Conservation (phyloP, 495 filamentous ascomycete genomes). For the Neurospora sublineolata region DNA sequence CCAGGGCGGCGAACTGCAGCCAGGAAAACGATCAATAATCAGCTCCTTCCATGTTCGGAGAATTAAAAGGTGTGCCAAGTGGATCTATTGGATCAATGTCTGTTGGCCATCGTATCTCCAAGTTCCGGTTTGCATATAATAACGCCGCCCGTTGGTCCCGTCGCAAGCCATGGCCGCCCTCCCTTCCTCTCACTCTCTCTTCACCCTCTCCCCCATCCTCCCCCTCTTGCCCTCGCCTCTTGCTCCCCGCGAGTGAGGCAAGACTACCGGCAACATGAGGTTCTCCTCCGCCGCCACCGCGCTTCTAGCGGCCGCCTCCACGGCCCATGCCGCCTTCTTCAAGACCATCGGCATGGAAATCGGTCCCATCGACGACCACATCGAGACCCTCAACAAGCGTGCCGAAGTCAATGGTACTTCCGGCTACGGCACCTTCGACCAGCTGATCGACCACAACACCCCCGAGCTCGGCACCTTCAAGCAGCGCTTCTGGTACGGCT, state of each 20-base stretch:
- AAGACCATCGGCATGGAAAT: slow-evolving; percentile 13
- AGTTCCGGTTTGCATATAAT: neutral
- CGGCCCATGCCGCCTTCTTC: slow-evolving; percentile 5
- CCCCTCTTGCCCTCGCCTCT: neutral
- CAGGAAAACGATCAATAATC: neutral
- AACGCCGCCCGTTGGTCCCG: neutral
- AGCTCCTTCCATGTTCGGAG: neutral
- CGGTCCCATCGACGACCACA: slow-evolving; percentile 12
- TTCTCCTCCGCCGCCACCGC: slow-evolving; percentile 6
- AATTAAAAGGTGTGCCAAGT: neutral
- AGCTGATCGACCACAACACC: slow-evolving; percentile 24
- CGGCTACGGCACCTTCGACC: slow-evolving; percentile 21
- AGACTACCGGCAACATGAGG: neutral
- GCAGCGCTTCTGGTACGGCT: slow-evolving; percentile 24
- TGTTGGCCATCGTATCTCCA: neutral
- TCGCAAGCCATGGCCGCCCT: neutral
- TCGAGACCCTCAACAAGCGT: slow-evolving; percentile 12
- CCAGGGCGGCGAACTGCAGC: neutral
- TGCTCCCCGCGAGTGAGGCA: neutral
- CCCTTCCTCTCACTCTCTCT: neutral
- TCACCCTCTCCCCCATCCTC: neutral
- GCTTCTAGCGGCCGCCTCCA: neutral
- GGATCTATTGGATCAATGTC: neutral
- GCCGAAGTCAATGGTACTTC: slow-evolving; percentile 12
- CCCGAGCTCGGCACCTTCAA: slow-evolving; percentile 23